Evolutionary conservation across 148 eudicot genomes (phyloP).

Genomic region (Linanthus parryae): DNA sequence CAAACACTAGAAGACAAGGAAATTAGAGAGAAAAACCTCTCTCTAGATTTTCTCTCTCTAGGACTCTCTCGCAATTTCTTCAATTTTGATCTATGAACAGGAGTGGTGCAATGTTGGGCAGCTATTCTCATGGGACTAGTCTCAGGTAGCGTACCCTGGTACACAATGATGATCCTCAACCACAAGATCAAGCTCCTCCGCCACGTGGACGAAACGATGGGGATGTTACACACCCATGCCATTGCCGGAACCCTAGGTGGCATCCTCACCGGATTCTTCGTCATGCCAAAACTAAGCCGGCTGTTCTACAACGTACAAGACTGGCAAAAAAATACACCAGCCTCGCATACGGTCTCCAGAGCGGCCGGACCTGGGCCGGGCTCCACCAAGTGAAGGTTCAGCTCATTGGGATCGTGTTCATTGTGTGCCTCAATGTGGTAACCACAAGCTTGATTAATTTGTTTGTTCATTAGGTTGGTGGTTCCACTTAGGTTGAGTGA

Average conservation of each 20-base stretch:
- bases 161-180: conserved; percentile 14
- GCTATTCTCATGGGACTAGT: conserved; percentile 16
- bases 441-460: conserved; percentile 24
- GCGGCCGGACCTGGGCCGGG: conserved; percentile 18
- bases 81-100: no score
- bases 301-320: conserved; percentile 11
- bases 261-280: conserved; percentile 12
- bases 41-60: no score
- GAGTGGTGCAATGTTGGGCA: conserved; percentile 20
- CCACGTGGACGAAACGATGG: conserved; percentile 15
- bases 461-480: conserved; percentile 23
- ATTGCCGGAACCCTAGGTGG: conserved; percentile 16
- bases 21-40: no score
- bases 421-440: conserved; percentile 16
- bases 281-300: conserved; percentile 9
- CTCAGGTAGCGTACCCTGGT: conserved; percentile 18
- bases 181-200: conserved; percentile 8
- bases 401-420: conserved; percentile 19
- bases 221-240: conserved; percentile 20
- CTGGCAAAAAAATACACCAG: conserved; percentile 17
- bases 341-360: conserved; percentile 23
- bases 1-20: no score
- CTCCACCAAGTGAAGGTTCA: conserved; percentile 26
- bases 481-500: conserved; percentile 32
- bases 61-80: no score